Base-by-base conservation (phyloP, 306 rosid genomes). In the Quercus agrifolia region DNA sequence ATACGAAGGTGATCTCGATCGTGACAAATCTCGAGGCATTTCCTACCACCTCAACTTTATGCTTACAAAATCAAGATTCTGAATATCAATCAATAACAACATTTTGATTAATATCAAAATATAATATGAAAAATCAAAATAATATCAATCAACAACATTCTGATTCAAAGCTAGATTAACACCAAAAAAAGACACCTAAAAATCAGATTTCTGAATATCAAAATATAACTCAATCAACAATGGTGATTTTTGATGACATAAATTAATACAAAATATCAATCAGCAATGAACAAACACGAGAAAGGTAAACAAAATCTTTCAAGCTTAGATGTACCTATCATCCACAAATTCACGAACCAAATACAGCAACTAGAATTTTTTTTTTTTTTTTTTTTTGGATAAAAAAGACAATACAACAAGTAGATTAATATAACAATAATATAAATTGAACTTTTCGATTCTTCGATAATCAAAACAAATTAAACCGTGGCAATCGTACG, bases 11-110 rank as follows among this genome's bases (percentile, higher is more conserved):
- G 99, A 93, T 30, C 96, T 89, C 33, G 97, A 92, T 52, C 91
- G 92, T 19, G 98, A 89, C 83, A 96, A 85, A 83, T 93, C 94
- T 78, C 96, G 84, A 76, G 99, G 94, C 98, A 96, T 96, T 85
- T 89, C 82, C 80, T 62, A 76, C 71, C 46, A 46, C 77, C 85
- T 70, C 77, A 81, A 73, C 82, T 78, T 61, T 83, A 78, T 67
- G 57, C 30, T 38, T 15, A 41, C 19, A 33, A 25, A 6, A 21
- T 78, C 66, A 27, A 78, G 58, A 72, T 41, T 41, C 38, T 68
- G 67, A 35, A 55, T 56, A 78, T 38, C 59, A 35, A 41, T 41
- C 68, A 56, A 69, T 28, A 54, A 33, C 57, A 55, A 33, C 46
- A 41, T 41, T 41, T 1, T 8, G 46, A 2, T 41, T 8, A 8